Conservation (phyloP, 176 grass and related monocot species). For the Tillandsia fasciculata region DNA sequence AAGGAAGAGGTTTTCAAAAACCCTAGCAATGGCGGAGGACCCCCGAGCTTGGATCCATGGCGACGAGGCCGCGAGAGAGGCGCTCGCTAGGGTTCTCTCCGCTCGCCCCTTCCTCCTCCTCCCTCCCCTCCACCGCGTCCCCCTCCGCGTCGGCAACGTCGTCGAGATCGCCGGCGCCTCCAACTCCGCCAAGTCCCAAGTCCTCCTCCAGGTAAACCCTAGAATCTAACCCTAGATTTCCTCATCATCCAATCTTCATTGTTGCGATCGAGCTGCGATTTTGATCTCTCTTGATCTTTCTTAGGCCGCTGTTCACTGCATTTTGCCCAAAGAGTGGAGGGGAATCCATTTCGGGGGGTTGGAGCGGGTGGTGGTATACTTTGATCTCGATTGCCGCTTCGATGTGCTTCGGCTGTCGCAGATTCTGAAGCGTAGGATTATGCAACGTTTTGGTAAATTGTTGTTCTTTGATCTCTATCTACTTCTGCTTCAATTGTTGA, state of each 20-base stretch:
- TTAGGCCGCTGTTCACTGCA: slow-evolving; percentile 69
- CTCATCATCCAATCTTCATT: not conserved
- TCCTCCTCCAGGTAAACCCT: slow-evolving; percentile 57
- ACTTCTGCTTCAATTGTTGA: not conserved
- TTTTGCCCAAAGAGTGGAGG: slow-evolving; percentile 68
- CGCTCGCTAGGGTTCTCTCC: slow-evolving; percentile 50
- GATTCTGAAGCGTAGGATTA: slow-evolving; percentile 50
- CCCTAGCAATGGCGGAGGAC: slow-evolving; percentile 32
- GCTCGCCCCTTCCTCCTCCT: slow-evolving; percentile 53
- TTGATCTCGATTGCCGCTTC: slow-evolving; percentile 81
- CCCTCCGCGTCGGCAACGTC: slow-evolving; percentile 72
- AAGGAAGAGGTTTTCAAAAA: slow-evolving; percentile 13
- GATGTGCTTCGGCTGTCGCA: slow-evolving; percentile 68
- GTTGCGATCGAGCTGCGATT: not conserved
- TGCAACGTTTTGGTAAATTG: slow-evolving; percentile 25
- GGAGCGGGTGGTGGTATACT: slow-evolving; percentile 51
- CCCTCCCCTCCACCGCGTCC: slow-evolving; percentile 70
- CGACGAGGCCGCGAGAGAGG: slow-evolving; percentile 53
- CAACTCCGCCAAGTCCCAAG: slow-evolving; percentile 76
- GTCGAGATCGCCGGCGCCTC: slow-evolving; percentile 85
- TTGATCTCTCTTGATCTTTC: not conserved
- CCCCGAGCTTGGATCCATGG: slow-evolving; percentile 48
- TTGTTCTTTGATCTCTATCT: not conserved
- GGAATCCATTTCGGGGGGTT: slow-evolving; percentile 67
- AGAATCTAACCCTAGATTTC: no score